These are phyloP conservation scores for Boletus sp. DNA, from an alignment of 768 basidiomycete species.

Conservation along the genomic window DNA sequence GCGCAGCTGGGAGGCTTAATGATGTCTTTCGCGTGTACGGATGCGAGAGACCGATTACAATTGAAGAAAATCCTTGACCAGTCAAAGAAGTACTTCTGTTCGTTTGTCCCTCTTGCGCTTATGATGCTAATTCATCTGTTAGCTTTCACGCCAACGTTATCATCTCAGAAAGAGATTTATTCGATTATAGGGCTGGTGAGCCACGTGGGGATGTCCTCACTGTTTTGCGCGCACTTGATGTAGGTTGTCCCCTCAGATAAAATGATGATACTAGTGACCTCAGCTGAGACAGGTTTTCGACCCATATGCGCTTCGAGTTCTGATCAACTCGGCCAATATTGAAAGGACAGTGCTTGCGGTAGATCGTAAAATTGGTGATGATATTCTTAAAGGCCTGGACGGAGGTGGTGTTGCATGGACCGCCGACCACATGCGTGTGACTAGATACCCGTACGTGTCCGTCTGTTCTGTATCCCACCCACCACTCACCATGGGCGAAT, in stretches of 20 bases:
- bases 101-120: constrained; percentile 1
- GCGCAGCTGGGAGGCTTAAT: constrained; percentile 56
- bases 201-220: constrained; percentile 62
- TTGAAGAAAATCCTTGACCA: constrained; percentile 58
- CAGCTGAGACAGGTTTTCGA: constrained; percentile 59
- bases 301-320: constrained; percentile 69
- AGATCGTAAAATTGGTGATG: constrained; percentile 64
- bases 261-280: neutral
- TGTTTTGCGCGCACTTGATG: constrained; percentile 79
- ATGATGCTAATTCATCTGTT: constrained; percentile 10
- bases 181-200: constrained; percentile 78
- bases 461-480: neutral
- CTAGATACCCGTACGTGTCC: constrained; percentile 57
- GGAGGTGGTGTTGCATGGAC: constrained; percentile 63
- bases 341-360: constrained; percentile 69
- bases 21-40: constrained; percentile 72
- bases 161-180: constrained; percentile 69
- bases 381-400: constrained; percentile 40
- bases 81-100: constrained; percentile 59
- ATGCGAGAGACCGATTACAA: constrained; percentile 55
- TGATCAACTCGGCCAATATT: constrained; percentile 74
- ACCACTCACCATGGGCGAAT: neutral
- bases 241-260: constrained; percentile 31
- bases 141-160: constrained; percentile 55
- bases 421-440: constrained; percentile 59